phyloP scores from a whole-genome alignment of 2,329 filamentous ascomycete genomes.

The Neurospora crassa region DNA sequence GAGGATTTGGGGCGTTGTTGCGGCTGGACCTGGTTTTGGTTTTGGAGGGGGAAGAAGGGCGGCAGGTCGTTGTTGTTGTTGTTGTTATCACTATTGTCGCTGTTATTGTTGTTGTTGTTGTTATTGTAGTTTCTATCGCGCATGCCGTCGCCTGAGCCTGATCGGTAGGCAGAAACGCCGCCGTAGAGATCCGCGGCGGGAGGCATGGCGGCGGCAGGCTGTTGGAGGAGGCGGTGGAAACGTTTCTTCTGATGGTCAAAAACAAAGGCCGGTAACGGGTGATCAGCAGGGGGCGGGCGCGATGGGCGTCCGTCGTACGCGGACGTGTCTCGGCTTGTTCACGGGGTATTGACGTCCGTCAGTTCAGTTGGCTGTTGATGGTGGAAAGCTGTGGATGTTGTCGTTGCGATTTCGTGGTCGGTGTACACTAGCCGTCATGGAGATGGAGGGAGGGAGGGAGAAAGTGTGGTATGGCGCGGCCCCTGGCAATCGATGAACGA shows the following conservation, averaged over 20 bases:
- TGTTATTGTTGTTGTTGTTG: not conserved
- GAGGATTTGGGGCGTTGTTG: slow-evolving; percentile 37
- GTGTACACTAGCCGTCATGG: not conserved
- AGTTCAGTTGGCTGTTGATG: not conserved
- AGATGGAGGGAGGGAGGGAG: not conserved
- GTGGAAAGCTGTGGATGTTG: not conserved
- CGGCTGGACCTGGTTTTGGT: not conserved
- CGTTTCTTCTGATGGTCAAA: not conserved
- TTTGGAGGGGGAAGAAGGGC: slow-evolving; percentile 17
- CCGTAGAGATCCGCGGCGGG: slow-evolving; percentile 8
- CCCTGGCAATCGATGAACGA: not conserved
- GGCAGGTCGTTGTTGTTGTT: not conserved
- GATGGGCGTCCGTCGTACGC: not conserved
- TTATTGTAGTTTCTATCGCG: slow-evolving; percentile 1
- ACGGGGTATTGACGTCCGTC: not conserved
- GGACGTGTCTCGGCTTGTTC: not conserved
- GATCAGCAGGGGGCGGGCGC: not conserved
- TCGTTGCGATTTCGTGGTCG: not conserved
- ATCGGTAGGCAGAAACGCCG: slow-evolving; percentile 4
- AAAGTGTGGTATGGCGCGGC: not conserved
- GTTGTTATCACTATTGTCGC: not conserved
- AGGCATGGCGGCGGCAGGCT: slow-evolving; percentile 8
- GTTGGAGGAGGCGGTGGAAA: not conserved
- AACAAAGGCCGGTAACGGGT: not conserved
- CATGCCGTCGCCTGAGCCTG: not conserved